These are phyloP conservation scores for Amphirosellinia nigrospora DNA, from an alignment of 495 filamentous ascomycete genomes.

Conservation along the genomic window DNA sequence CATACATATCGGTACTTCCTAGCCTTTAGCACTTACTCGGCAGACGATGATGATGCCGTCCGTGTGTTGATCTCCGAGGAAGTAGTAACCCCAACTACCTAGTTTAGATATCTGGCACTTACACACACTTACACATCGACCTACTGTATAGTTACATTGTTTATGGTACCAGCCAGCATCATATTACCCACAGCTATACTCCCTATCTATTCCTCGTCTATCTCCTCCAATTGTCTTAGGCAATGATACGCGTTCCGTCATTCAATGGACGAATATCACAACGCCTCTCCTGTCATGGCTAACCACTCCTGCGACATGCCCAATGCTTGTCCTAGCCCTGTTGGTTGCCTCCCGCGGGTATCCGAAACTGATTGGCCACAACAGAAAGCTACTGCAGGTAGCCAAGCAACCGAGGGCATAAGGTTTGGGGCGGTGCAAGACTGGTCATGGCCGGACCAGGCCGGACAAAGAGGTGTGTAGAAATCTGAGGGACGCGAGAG, in stretches of 20 bases:
- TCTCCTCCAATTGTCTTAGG: neutral
- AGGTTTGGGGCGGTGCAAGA: slow-evolving; percentile 16
- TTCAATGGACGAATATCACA: neutral
- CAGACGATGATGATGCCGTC: slow-evolving; percentile 8
- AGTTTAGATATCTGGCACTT: neutral
- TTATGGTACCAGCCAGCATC: neutral
- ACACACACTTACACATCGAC: neutral
- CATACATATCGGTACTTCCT: neutral
- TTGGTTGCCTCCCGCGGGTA: slow-evolving; percentile 18
- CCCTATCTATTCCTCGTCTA: neutral
- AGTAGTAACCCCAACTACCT: neutral
- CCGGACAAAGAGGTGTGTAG: slow-evolving; percentile 10
- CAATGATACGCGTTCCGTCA: slow-evolving; percentile 8
- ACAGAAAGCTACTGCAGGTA: neutral
- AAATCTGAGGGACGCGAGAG: neutral
- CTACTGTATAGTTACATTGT: neutral
- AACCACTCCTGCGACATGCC: neutral
- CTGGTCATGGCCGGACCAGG: neutral
- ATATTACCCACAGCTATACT: slow-evolving; percentile 5
- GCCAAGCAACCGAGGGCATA: slow-evolving; percentile 10
- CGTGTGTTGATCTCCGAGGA: slow-evolving; percentile 9
- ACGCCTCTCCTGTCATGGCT: neutral
- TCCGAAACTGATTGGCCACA: slow-evolving; percentile 13
- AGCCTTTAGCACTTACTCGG: neutral
- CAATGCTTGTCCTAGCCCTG: neutral